Base-by-base conservation (phyloP, 2,329 filamentous ascomycete species). In the Trichoderma harzianum region DNA sequence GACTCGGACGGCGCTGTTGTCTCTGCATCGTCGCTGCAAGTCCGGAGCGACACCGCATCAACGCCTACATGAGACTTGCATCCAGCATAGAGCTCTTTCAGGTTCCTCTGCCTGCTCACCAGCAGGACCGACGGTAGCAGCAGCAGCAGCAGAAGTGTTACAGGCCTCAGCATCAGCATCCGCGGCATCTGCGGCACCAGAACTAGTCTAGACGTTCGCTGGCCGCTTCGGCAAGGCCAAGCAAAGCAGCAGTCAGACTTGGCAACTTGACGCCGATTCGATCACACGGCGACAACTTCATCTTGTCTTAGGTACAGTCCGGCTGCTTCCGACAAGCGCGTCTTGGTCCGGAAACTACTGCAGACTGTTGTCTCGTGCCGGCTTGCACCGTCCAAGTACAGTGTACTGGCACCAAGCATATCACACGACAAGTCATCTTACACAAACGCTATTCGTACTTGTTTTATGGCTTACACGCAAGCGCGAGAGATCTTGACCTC, bases 11-110 rank as follows among this genome's bases (percentile, higher is more conserved):
- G 7, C 57, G 57, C 57, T 34, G 66, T 47, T 47, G 39, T 7
- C 66, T 28, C 66, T 69, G 66, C 66, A 43, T 21, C 7, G 57
- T 69, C 39, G 61, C 66, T 69, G 57, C 66, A 53, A 21, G 21
- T 24, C 21, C 5, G n/a, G 8, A 3, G 39, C 57, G 66, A 51
- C 66, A 61, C 66, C 39, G 66, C 66, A 69, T 51, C 57, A 36
- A 69, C 30, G 39, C 39, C 53, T 36, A 61, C 39, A 67, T 67
- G 64, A 58, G 30, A 39, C 28, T 28, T 58, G 51, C 64, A 16
- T 67, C 47, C 30, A 58, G 64, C 51, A 53, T 18, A 43, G 39
- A 43, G 39, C 28, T 6, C 62, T 32, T 7, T 18, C 6, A 36
- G 34, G 34, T n/a, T 7, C 24, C 55, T 8, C 26, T 18, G 24